These are phyloP conservation scores for Melocanna baccifera DNA, from an alignment of 176 grass and related monocot genomes.

Conservation along the genomic window DNA sequence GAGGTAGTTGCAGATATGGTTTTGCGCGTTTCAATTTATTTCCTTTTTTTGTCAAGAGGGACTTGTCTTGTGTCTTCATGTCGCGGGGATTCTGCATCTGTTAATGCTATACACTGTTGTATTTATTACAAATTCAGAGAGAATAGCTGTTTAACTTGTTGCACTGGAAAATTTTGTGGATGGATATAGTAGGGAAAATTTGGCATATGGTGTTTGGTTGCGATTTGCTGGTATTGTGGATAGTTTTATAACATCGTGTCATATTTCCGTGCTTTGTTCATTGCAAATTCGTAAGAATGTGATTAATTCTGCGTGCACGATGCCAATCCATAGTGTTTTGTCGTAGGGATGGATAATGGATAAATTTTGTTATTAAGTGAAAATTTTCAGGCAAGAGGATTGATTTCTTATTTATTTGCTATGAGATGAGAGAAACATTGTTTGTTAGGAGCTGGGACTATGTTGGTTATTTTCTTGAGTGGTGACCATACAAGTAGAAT, in stretches of 20 bases:
- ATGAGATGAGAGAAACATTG: neutral
- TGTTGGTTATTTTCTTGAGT: neutral
- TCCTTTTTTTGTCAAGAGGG: slow-evolving; percentile 16
- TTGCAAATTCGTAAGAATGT: neutral
- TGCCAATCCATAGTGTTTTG: neutral
- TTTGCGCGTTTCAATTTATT: slow-evolving; percentile 12
- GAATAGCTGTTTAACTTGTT: slow-evolving; percentile 3
- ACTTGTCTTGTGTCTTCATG: slow-evolving; percentile 2
- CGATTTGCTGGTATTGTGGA: neutral
- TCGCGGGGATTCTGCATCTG: slow-evolving; percentile 1
- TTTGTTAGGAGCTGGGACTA: neutral
- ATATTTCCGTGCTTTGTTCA: neutral
- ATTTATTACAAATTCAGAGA: slow-evolving; percentile 29
- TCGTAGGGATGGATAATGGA: neutral
- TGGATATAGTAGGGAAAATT: neutral
- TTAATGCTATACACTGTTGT: slow-evolving; percentile 14
- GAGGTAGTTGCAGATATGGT: slow-evolving; percentile 31
- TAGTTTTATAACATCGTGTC: neutral
- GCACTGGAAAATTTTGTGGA: neutral
- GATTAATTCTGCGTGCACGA: neutral
- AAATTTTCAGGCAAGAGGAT: neutral
- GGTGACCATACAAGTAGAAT: neutral
- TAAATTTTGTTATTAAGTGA: neutral
- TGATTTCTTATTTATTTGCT: neutral
- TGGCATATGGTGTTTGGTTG: neutral